Evolutionary conservation across 2,329 filamentous ascomycete species (phyloP).

Genomic region (Colletotrichum abscissum): DNA sequence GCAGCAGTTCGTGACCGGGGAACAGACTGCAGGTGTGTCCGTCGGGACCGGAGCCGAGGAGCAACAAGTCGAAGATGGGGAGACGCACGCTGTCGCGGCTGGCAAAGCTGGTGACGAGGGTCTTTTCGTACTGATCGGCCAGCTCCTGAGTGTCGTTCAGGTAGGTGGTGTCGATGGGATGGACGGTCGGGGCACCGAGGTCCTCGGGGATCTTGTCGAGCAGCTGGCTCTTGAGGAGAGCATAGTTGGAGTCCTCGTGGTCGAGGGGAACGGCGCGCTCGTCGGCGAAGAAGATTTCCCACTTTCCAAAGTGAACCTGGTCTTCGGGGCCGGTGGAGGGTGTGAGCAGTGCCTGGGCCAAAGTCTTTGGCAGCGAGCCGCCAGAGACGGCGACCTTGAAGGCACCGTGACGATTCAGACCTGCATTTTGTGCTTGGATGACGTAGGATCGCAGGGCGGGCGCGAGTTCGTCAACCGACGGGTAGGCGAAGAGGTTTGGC

Average conservation of each 20-base stretch:
- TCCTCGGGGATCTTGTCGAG: constrained; percentile 85
- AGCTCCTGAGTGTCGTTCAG: constrained; percentile 88
- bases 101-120: constrained; percentile 86
- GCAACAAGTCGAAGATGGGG: constrained; percentile 92
- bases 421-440: constrained; percentile 82
- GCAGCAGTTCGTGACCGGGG: constrained; percentile 86
- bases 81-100: constrained; percentile 93
- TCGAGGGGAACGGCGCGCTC: constrained; percentile 94
- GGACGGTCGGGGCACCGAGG: constrained; percentile 75
- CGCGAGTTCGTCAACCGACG: constrained; percentile 76
- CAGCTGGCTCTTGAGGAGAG: constrained; percentile 85
- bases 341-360: constrained; percentile 84
- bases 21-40: constrained; percentile 98
- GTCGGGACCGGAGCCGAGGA: constrained; percentile 94
- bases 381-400: constrained; percentile 96
- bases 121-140: constrained; percentile 93
- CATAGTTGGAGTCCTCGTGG: constrained; percentile 95
- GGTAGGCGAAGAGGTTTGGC: constrained; percentile 84
- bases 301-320: constrained; percentile 81
- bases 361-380: constrained; percentile 88
- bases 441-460: constrained; percentile 84
- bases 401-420: constrained; percentile 80
- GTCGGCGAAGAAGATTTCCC: constrained; percentile 99
- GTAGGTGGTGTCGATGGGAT: constrained; percentile 75
- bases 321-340: constrained; percentile 64